Percentiles rank a stretch among this genome's conserved stretches.
Evolutionary conservation across 139 green algal genomes (phyloP).

Genomic region (Chlorella sorokiniana): DNA sequence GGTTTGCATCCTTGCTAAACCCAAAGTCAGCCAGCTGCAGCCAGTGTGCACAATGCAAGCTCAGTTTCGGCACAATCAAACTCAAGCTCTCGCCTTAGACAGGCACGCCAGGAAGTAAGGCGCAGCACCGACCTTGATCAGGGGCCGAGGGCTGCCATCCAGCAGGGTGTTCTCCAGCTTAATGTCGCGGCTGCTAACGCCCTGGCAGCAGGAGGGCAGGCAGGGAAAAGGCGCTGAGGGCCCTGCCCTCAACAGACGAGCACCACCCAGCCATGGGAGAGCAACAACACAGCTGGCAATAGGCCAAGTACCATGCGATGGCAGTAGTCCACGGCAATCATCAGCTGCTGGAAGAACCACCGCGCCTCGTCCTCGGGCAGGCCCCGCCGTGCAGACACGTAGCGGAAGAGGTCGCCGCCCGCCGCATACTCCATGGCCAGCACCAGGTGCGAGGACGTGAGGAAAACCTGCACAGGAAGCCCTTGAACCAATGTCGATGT

Average conservation of each 20-base stretch:
- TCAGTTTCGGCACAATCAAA: too few species aligned
- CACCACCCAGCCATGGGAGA: background rate
- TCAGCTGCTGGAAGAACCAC: conserved; percentile 99
- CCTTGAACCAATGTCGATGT: too few species aligned
- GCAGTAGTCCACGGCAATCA: conserved; percentile 94
- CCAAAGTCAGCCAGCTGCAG: conserved; percentile 75
- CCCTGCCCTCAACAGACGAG: background rate
- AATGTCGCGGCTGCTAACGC: conserved; percentile 92
- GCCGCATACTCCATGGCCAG: conserved; percentile 86
- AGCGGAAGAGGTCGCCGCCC: conserved; percentile 75
- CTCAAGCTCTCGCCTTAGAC: too few species aligned
- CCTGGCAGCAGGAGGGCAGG: conserved; percentile 40
- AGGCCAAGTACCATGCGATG: conserved; percentile 73
- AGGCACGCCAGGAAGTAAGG: too few species aligned
- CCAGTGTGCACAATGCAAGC: too few species aligned
- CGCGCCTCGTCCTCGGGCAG: conserved; percentile 92
- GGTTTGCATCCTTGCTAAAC: conserved; percentile 76
- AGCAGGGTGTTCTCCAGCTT: conserved; percentile 99
- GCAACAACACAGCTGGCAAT: background rate
- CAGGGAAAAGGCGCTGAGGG: too few species aligned
- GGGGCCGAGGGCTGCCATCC: conserved; percentile 74
- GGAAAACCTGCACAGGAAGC: conserved; percentile 50
- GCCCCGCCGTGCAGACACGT: conserved; percentile 77
- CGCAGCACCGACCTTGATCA: conserved; percentile 97
- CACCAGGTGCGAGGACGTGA: conserved; percentile 66